Conservation (phyloP, 305 asterid species). For the Plantago rigida region DNA sequence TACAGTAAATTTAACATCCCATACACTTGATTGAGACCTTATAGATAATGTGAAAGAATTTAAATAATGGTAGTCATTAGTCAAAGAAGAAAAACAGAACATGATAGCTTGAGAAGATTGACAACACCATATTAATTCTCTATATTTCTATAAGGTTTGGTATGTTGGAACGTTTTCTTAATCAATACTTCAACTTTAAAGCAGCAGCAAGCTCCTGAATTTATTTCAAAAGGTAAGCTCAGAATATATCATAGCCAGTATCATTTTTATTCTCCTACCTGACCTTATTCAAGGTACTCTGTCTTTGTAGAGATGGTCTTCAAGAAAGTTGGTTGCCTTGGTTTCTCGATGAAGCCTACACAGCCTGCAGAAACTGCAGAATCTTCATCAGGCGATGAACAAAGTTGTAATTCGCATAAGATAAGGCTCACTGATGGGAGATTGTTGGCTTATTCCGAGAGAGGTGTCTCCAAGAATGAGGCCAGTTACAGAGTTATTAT, state of each 20-base stretch:
- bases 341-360: slow-evolving; percentile 48
- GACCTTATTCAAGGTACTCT: neutral
- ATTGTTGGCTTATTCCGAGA: slow-evolving; percentile 67
- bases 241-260: neutral
- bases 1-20: neutral
- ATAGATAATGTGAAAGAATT: neutral
- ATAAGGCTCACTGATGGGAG: slow-evolving; percentile 75
- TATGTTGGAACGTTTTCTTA: neutral
- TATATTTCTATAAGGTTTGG: neutral
- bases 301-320: slow-evolving; percentile 49
- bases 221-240: neutral
- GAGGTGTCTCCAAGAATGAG: slow-evolving; percentile 61
- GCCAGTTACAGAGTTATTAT: slow-evolving; percentile 54
- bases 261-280: neutral
- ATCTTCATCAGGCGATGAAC: slow-evolving; percentile 27
- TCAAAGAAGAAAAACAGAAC: neutral
- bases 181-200: neutral
- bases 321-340: slow-evolving; percentile 65
- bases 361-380: slow-evolving; percentile 28
- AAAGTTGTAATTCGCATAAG: slow-evolving; percentile 29
- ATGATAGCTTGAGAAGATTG: neutral
- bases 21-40: neutral
- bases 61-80: neutral
- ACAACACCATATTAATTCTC: neutral
- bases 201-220: neutral